These are phyloP conservation scores for Ogataea henricii DNA, from an alignment of 805 yeast species.

Conservation along the genomic window DNA sequence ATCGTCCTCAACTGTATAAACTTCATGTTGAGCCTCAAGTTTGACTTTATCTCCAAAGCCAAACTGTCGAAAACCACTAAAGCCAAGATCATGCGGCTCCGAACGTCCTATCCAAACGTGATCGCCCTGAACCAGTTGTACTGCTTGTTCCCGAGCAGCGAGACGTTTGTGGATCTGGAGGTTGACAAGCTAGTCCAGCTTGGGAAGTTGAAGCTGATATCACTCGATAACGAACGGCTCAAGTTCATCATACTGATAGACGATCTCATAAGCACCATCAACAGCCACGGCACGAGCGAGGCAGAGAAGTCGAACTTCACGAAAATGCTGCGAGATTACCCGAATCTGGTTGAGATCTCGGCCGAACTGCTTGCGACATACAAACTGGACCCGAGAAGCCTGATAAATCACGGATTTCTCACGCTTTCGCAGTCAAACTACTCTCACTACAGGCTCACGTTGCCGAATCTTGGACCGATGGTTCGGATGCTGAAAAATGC, in stretches of 20 bases:
- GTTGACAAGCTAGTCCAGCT: constrained; percentile 40
- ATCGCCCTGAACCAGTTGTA: constrained; percentile 51
- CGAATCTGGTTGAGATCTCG: constrained; percentile 27
- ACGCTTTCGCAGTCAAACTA: constrained; percentile 42
- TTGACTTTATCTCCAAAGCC: constrained; percentile 26
- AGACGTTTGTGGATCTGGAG: constrained; percentile 53
- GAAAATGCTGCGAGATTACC: constrained; percentile 22
- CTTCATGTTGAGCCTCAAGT: constrained; percentile 23
- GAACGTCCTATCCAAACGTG: constrained; percentile 38
- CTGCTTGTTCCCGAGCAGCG: constrained; percentile 45
- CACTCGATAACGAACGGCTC: constrained; percentile 19
- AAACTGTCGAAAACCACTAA: constrained; percentile 25
- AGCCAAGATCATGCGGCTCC: constrained; percentile 19
- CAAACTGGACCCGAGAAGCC: constrained; percentile 30
- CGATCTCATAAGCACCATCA: constrained; percentile 23
- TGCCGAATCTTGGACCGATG: constrained; percentile 53
- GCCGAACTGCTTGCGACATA: constrained; percentile 22
- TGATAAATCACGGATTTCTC: constrained; percentile 45
- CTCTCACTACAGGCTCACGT: constrained; percentile 41
- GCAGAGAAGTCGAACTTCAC: constrained; percentile 18
- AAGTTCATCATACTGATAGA: constrained; percentile 29
- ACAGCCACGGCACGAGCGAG: not conserved
- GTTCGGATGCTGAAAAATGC: constrained; percentile 47
- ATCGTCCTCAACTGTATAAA: constrained; percentile 21
- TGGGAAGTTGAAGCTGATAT: constrained; percentile 38